phyloP scores from a whole-genome alignment of 495 filamentous ascomycete species.

The Annulohypoxylon moriforme region DNA sequence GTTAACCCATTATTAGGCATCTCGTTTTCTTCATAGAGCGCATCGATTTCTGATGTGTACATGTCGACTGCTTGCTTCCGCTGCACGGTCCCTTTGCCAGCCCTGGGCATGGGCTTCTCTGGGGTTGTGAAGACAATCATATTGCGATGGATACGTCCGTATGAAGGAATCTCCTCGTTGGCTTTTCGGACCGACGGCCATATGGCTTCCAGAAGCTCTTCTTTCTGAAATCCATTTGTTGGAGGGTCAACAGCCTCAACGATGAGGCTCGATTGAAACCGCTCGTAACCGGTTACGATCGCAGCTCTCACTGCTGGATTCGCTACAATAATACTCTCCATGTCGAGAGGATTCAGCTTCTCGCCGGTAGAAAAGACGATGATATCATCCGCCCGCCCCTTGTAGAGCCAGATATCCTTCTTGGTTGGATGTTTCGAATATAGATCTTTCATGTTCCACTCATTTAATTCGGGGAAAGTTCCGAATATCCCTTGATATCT shows the following conservation, averaged over 20 bases:
- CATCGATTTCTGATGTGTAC: not conserved
- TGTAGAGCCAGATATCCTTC: not conserved
- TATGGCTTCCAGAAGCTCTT: not conserved
- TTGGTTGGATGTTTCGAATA: not conserved
- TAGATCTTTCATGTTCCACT: not conserved
- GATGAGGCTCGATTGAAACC: not conserved
- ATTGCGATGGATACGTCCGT: not conserved
- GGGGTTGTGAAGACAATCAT: not conserved
- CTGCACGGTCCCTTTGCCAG: not conserved
- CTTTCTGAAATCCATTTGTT: not conserved
- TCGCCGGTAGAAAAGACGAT: slow-evolving; percentile 1
- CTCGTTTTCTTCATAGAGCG: not conserved
- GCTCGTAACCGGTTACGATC: not conserved
- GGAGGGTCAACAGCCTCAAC: not conserved
- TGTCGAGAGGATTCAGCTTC: not conserved
- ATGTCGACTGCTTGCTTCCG: not conserved
- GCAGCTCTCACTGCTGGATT: not conserved
- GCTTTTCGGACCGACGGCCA: not conserved
- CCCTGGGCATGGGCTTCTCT: not conserved
- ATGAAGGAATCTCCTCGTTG: not conserved
- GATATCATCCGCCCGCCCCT: not conserved
- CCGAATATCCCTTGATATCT: not conserved
- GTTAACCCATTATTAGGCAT: not conserved
- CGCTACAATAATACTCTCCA: not conserved
- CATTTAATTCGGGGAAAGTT: not conserved